These are phyloP conservation scores for Hymenoscyphus salicellus DNA, from an alignment of 2,329 filamentous ascomycete species.

Conservation along the genomic window DNA sequence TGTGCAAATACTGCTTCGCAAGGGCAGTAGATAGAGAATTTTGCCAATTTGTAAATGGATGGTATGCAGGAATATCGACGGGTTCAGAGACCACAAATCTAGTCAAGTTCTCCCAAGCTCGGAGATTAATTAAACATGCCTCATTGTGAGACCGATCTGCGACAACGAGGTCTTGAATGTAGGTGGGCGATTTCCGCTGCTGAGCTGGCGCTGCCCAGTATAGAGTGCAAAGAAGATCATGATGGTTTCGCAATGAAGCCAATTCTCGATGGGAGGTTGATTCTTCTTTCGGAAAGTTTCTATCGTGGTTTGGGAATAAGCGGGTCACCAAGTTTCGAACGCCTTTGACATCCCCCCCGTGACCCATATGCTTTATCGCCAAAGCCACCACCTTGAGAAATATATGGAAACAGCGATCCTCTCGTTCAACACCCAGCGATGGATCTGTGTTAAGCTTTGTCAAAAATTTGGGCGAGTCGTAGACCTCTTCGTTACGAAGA, in stretches of 20 bases:
- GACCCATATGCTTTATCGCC: slow-evolving; percentile 51
- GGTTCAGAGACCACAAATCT: slow-evolving; percentile 53
- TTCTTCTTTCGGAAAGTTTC: slow-evolving; percentile 62
- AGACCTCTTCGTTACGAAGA: slow-evolving; percentile 62
- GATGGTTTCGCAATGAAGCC: slow-evolving; percentile 64
- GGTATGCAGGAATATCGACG: slow-evolving; percentile 42
- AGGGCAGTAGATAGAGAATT: slow-evolving; percentile 56
- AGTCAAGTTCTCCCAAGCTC: slow-evolving; percentile 61
- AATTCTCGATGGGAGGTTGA: slow-evolving; percentile 58
- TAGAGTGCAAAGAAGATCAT: slow-evolving; percentile 64
- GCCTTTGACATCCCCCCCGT: slow-evolving; percentile 51
- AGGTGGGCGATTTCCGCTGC: slow-evolving; percentile 50
- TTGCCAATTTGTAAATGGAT: slow-evolving; percentile 55
- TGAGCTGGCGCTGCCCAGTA: slow-evolving; percentile 61
- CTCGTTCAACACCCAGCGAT: slow-evolving; percentile 48
- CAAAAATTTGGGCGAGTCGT: slow-evolving; percentile 59
- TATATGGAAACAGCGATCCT: slow-evolving; percentile 64
- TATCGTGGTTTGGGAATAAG: slow-evolving; percentile 63
- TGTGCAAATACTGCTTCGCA: slow-evolving; percentile 51
- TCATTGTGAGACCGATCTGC: slow-evolving; percentile 63
- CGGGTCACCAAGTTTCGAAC: slow-evolving; percentile 60
- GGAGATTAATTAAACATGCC: slow-evolving; percentile 61
- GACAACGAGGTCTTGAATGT: slow-evolving; percentile 58
- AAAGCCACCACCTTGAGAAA: slow-evolving; percentile 63
- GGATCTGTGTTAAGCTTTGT: slow-evolving; percentile 49